Conservation (phyloP, 1,139 yeast species). For the Yamadazyma diddensiae region DNA sequence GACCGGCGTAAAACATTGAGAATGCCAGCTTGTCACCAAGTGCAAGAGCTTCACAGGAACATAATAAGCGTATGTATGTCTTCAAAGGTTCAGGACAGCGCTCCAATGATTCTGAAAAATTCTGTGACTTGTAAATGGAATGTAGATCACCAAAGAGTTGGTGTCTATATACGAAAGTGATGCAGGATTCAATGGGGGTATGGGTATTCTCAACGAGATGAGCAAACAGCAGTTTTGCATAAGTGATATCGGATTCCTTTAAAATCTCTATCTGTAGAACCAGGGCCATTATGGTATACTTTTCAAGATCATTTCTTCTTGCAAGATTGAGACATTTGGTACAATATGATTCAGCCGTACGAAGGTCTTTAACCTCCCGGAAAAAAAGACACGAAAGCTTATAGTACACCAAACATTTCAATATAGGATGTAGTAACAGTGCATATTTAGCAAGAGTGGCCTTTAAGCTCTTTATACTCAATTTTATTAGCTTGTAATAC, state of each 20-base stretch:
- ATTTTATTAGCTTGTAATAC: constrained; percentile 36
- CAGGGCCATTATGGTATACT: neutral
- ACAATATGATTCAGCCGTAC: constrained; percentile 40
- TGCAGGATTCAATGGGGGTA: neutral
- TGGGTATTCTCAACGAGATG: too few relatives aligned
- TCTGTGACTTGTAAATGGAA: neutral
- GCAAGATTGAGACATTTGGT: constrained; percentile 36
- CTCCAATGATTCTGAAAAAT: neutral
- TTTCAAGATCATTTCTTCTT: constrained; percentile 15
- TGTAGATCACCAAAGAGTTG: neutral
- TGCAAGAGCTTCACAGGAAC: neutral
- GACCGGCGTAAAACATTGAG: too few relatives aligned
- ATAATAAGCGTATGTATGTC: neutral
- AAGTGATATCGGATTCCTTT: neutral
- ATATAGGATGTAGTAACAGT: constrained; percentile 23
- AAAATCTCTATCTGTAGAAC: constrained; percentile 3
- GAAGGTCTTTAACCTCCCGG: constrained; percentile 38
- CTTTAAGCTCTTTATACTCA: constrained; percentile 37
- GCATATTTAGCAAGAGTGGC: constrained; percentile 27
- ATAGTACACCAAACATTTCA: constrained; percentile 31
- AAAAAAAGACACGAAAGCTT: constrained; percentile 35
- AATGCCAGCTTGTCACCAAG: neutral
- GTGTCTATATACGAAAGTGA: neutral
- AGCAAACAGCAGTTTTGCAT: constrained; percentile 1
- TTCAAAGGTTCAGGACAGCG: neutral